Evolutionary conservation across 768 basidiomycete species (phyloP).

Genomic region (Rhodotorula diobovata): DNA sequence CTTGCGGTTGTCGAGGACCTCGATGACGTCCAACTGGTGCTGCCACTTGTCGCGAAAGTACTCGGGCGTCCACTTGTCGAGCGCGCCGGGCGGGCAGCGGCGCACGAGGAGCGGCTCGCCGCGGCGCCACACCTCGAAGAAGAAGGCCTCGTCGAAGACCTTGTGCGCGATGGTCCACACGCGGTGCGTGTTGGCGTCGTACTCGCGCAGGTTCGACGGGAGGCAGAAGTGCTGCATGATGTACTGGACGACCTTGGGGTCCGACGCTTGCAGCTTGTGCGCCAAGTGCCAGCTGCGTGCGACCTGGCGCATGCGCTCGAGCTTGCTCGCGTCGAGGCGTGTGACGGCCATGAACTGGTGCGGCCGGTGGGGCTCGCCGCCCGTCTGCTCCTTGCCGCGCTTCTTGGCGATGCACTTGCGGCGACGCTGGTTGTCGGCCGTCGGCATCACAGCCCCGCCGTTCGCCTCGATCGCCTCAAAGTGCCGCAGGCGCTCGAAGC

Average conservation of each 20-base stretch:
- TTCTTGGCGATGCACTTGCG: conserved; percentile 35
- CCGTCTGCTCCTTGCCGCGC: conserved; percentile 7
- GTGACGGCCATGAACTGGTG: conserved; percentile 16
- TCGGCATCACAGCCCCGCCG: neutral
- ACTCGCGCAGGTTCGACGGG: conserved; percentile 3
- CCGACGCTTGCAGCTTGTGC: conserved; percentile 7
- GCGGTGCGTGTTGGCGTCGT: conserved; percentile 16
- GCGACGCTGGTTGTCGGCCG: conserved; percentile 20
- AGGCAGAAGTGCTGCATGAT: conserved; percentile 9
- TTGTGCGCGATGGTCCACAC: conserved; percentile 3
- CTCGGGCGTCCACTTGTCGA: conserved; percentile 21
- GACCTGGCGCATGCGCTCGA: conserved; percentile 2
- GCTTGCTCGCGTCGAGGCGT: conserved; percentile 1
- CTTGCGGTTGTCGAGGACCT: conserved; percentile 24
- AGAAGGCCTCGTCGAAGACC: conserved; percentile 21
- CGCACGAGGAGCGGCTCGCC: conserved; percentile 23
- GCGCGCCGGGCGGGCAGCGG: conserved; percentile 1
- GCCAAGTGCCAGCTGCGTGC: neutral
- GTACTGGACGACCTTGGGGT: conserved; percentile 6
- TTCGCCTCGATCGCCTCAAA: conserved; percentile 11
- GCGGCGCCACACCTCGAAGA: conserved; percentile 25
- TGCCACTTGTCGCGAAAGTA: conserved; percentile 3
- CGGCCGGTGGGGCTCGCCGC: neutral
- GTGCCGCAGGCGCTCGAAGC: conserved; percentile 2
- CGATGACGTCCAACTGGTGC: neutral